Evolutionary conservation across 108 stramenopile species (phyloP).

Genomic region (Cylindrotheca fusiformis): DNA sequence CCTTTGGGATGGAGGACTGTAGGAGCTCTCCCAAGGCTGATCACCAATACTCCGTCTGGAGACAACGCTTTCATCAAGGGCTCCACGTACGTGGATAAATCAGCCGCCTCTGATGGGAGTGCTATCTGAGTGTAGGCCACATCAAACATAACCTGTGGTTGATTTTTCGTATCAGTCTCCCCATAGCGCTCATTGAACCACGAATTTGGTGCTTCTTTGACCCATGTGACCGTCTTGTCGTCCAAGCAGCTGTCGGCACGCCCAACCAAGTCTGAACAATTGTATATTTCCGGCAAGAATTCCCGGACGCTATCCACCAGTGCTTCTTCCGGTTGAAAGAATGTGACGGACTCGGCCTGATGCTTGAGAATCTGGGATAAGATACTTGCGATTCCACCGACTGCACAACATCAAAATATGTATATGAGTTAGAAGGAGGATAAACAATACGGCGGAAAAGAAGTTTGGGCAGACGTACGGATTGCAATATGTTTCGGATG

Average conservation of each 20-base stretch:
- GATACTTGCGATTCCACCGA: neutral
- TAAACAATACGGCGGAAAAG: too few species aligned
- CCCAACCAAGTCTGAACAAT: neutral
- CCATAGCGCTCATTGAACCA: too few species aligned
- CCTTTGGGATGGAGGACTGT: neutral
- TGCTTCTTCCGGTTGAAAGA: neutral
- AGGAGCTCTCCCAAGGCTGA: neutral
- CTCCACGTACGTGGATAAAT: neutral
- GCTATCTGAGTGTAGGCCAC: neutral
- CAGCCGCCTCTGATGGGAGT: neutral
- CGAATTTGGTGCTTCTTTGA: neutral
- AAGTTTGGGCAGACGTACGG: too few species aligned
- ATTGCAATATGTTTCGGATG: slow-evolving; percentile 35
- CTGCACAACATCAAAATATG: too few species aligned
- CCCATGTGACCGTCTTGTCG: neutral
- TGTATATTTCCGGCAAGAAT: neutral
- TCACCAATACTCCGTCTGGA: neutral
- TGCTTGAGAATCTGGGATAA: slow-evolving; percentile 2
- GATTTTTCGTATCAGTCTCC: neutral
- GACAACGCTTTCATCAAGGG: neutral
- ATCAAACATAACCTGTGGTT: neutral
- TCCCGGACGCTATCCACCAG: neutral
- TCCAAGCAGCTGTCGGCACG: neutral
- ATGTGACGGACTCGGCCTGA: neutral
- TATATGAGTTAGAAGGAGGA: too few species aligned